Percentiles rank a stretch among this genome's conserved stretches.
phyloP scores from a whole-genome alignment of 805 yeast species.

The Lipomyces anomalus region DNA sequence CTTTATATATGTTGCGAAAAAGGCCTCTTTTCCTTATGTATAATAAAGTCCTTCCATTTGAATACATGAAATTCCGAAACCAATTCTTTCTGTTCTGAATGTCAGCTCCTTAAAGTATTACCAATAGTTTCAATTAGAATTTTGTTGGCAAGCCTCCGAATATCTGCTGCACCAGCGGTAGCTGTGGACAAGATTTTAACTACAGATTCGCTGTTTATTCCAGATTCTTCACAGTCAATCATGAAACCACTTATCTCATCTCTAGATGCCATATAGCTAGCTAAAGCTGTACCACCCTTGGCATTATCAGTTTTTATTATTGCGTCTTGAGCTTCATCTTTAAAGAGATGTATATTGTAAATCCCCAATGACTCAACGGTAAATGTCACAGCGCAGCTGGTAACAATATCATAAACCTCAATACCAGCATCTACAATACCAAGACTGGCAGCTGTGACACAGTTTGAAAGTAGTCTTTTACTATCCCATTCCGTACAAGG shows the following conservation, averaged over 20 bases:
- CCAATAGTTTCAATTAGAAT: constrained; percentile 40
- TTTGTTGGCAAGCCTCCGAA: constrained; percentile 43
- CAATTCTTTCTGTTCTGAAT: too few relatives aligned
- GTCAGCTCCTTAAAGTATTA: too few relatives aligned
- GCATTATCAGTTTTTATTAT: constrained; percentile 1
- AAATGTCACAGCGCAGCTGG: constrained; percentile 33
- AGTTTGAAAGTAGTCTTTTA: constrained; percentile 34
- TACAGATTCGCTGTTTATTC: constrained; percentile 27
- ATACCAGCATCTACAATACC: constrained; percentile 84
- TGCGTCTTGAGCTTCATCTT: neutral
- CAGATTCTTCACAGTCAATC: constrained; percentile 39
- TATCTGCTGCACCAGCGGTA: constrained; percentile 27
- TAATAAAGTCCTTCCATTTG: too few relatives aligned
- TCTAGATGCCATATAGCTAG: constrained; percentile 47
- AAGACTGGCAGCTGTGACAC: constrained; percentile 55
- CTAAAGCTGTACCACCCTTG: constrained; percentile 28
- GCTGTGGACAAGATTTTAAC: constrained; percentile 6
- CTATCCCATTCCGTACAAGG: constrained; percentile 33
- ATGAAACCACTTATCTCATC: constrained; percentile 53
- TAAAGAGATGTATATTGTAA: neutral
- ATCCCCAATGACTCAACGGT: neutral
- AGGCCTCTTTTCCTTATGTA: neutral
- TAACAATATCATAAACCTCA: constrained; percentile 70
- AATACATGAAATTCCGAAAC: too few relatives aligned
- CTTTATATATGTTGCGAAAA: neutral